These are phyloP conservation scores for Fusarium sarcochroum DNA, from an alignment of 2,329 filamentous ascomycete genomes.

Conservation along the genomic window DNA sequence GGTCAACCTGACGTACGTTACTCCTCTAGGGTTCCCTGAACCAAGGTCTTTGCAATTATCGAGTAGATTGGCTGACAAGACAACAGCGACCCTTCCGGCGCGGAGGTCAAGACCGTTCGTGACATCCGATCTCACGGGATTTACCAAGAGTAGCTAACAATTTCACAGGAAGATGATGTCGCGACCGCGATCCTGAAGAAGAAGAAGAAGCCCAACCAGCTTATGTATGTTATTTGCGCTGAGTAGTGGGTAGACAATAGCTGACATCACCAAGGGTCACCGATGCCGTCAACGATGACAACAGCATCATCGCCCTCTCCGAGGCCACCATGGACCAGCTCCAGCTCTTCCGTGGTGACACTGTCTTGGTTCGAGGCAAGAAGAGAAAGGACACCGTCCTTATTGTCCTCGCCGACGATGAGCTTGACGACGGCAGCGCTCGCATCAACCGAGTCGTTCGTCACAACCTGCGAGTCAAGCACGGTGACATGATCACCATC, in stretches of 20 bases:
- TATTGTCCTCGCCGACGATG: conserved; percentile 97
- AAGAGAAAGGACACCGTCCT: conserved; percentile 99
- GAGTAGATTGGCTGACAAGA: conserved; percentile 54
- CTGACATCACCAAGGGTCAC: conserved; percentile 79
- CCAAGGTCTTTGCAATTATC: conserved; percentile 1
- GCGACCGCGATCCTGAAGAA: conserved; percentile 98
- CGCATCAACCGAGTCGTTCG: conserved; percentile 98
- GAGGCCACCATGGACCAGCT: conserved; percentile 99
- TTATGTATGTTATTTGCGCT: conserved; percentile 78
- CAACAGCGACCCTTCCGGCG: conserved; percentile 86
- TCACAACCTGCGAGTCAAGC: conserved; percentile 98
- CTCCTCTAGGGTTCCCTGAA: not conserved
- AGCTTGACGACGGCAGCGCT: conserved; percentile 96
- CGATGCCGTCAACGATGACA: conserved; percentile 99
- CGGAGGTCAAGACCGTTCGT: conserved; percentile 86
- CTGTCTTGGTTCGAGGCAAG: conserved; percentile 98
- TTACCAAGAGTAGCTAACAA: conserved; percentile 53
- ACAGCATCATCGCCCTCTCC: conserved; percentile 98
- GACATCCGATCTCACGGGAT: conserved; percentile 36
- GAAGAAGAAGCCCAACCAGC: conserved; percentile 99
- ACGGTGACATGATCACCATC: conserved; percentile 97
- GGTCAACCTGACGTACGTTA: conserved; percentile 82
- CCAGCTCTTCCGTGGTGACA: conserved; percentile 98
- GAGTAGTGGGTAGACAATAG: conserved; percentile 23
- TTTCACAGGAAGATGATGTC: conserved; percentile 83